Evolutionary conservation across 2,329 filamentous ascomycete species (phyloP).

Genomic region (Fusarium globosum): DNA sequence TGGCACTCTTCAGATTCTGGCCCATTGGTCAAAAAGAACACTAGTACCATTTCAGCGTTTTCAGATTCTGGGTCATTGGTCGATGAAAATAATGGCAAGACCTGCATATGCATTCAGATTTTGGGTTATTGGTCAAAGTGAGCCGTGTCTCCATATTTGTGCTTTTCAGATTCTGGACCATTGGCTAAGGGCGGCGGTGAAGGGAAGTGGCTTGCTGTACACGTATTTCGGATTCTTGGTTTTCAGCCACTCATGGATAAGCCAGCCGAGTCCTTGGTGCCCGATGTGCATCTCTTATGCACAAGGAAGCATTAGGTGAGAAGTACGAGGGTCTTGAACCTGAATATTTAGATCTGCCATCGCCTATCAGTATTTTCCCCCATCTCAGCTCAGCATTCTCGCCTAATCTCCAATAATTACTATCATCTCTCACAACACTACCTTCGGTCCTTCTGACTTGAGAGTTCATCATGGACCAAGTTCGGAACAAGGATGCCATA

Average conservation of each 20-base stretch:
- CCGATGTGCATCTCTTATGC: neutral
- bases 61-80: neutral
- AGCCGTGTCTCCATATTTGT: neutral
- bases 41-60: neutral
- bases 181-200: neutral
- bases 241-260: neutral
- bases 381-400: neutral
- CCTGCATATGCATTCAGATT: neutral
- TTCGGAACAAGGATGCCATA: neutral
- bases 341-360: neutral
- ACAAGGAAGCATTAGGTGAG: fast-evolving
- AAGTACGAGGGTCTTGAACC: neutral
- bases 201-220: neutral
- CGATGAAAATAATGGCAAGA: fast-evolving
- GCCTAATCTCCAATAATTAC: fast-evolving
- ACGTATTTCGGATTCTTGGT: neutral
- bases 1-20: neutral
- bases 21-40: fast-evolving
- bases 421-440: fast-evolving
- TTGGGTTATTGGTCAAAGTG: neutral
- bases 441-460: neutral
- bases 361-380: fast-evolving
- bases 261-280: neutral
- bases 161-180: fast-evolving
- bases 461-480: fast-evolving